phyloP scores from a whole-genome alignment of 371 early-diverging fungal species.

The Circinella umbellata region DNA sequence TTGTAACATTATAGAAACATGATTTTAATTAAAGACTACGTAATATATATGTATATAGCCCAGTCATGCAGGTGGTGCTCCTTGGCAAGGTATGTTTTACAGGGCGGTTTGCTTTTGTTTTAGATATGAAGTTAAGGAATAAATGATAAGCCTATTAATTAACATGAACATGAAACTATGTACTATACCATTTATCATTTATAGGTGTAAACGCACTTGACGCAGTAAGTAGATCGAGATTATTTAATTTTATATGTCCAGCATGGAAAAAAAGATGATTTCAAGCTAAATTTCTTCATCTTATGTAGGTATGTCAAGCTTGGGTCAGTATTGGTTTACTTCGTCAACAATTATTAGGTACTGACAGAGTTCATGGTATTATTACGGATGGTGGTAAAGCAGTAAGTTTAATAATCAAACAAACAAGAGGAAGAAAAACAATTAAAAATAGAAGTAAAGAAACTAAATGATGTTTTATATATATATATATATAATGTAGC shows the following conservation, averaged over 20 bases:
- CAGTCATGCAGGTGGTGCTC: constrained; percentile 41
- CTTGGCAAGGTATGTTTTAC: constrained; percentile 33
- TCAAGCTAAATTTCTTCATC: too few species aligned
- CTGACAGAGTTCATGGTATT: constrained; percentile 75
- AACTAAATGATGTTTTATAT: not conserved
- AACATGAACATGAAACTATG: too few species aligned
- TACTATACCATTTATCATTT: too few species aligned
- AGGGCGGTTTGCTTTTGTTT: too few species aligned
- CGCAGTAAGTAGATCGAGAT: constrained; percentile 39
- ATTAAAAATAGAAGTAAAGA: not conserved
- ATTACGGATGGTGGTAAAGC: constrained; percentile 72
- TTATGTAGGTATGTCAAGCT: constrained; percentile 35
- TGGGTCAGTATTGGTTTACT: constrained; percentile 69
- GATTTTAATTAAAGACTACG: too few species aligned
- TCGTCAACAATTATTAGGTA: constrained; percentile 73
- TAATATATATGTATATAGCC: constrained; percentile 13
- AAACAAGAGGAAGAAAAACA: not conserved
- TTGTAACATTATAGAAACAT: too few species aligned
- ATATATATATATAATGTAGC: not conserved
- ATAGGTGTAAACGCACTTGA: constrained; percentile 76
- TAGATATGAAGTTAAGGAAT: too few species aligned
- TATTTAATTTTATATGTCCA: too few species aligned
- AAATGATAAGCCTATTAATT: too few species aligned
- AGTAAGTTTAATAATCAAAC: constrained; percentile 36
- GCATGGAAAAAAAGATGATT: too few species aligned